Base-by-base conservation (phyloP, 106 monocot genomes). In the Ottelia alismoides region DNA sequence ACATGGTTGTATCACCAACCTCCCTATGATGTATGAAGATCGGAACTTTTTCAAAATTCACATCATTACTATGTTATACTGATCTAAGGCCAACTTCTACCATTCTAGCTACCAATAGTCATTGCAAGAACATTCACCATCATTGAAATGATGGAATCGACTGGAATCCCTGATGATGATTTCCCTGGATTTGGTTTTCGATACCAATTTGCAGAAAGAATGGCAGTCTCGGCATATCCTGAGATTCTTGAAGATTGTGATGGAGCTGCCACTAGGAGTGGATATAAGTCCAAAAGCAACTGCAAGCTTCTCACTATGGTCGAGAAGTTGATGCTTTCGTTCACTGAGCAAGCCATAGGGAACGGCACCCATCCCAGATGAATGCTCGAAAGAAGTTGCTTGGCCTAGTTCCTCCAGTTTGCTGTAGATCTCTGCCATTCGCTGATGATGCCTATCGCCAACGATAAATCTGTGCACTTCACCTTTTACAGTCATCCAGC, bases 81-180 rank as follows among this genome's bases (percentile, higher is more conserved):
- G n/a, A n/a, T n/a, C n/a, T n/a, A n/a, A n/a, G n/a, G n/a, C n/a
- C n/a, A n/a, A n/a, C n/a, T n/a, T n/a, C n/a, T n/a, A n/a, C 22
- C 28, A 24, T 0, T 22, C 2, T 31, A 23, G 30, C 55, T 58
- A 75, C 75, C 75, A 75, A 32, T 48, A 70, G 25, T 75, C 64
- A 19, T 32, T 40, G 26, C 75, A 75, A 35, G 75, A 75, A 32
- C 74, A 74, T 3, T 11, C 9, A n/a, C 68, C 74, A 46, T 62
- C n/a, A 51, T 57, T 51, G 29, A 74, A 74, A 63, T 68, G 68
- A 68, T 74, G 74, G 25, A 74, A 74, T 31, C 62, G 49, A 10
- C 30, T 57, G 3, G 63, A 25, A 60, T 74, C 74, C 30, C 74
- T 56, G 2, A 74, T 25, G 22, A 74, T 50, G 46, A 74, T 58